Percentiles rank a stretch among this genome's conserved stretches.
These are phyloP conservation scores for Entonaema liquescens DNA, from an alignment of 495 filamentous ascomycete species.

Conservation along the genomic window DNA sequence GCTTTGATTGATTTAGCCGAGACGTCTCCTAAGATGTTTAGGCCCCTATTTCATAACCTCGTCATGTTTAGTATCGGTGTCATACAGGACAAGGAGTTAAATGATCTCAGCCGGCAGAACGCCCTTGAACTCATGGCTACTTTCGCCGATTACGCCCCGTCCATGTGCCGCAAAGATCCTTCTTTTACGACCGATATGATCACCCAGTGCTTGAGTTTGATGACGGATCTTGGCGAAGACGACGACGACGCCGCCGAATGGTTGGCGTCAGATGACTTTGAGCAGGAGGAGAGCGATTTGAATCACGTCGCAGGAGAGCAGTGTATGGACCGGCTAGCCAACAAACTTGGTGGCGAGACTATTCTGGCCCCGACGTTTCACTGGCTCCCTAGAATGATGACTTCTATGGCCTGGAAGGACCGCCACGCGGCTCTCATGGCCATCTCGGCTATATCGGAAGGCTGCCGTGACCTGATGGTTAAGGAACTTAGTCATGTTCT, in stretches of 20 bases:
- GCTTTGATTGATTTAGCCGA: constrained; percentile 95
- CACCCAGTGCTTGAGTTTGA: constrained; percentile 95
- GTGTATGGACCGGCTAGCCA: constrained; percentile 97
- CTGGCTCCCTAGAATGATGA: constrained; percentile 98
- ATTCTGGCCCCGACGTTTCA: constrained; percentile 93
- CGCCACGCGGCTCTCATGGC: constrained; percentile 98
- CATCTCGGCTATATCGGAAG: constrained; percentile 98
- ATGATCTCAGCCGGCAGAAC: constrained; percentile 89
- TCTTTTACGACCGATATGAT: constrained; percentile 96
- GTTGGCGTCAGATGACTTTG: constrained; percentile 93
- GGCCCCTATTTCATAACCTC: constrained; percentile 84
- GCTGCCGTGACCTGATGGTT: constrained; percentile 94
- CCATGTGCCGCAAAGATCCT: constrained; percentile 92
- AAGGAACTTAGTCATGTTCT: constrained; percentile 93
- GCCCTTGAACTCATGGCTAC: constrained; percentile 97
- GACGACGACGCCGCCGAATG: constrained; percentile 96
- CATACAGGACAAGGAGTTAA: constrained; percentile 93
- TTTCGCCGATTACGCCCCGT: constrained; percentile 92
- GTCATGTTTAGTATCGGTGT: constrained; percentile 92
- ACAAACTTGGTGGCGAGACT: constrained; percentile 89
- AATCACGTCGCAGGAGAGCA: constrained; percentile 99
- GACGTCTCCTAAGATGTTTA: constrained; percentile 94
- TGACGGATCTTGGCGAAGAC: constrained; percentile 97
- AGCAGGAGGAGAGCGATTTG: constrained; percentile 93
- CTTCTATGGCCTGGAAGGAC: constrained; percentile 92